These are phyloP conservation scores for Chrysosporium keratinophilum DNA, from an alignment of 2,329 filamentous ascomycete species.

Conservation along the genomic window DNA sequence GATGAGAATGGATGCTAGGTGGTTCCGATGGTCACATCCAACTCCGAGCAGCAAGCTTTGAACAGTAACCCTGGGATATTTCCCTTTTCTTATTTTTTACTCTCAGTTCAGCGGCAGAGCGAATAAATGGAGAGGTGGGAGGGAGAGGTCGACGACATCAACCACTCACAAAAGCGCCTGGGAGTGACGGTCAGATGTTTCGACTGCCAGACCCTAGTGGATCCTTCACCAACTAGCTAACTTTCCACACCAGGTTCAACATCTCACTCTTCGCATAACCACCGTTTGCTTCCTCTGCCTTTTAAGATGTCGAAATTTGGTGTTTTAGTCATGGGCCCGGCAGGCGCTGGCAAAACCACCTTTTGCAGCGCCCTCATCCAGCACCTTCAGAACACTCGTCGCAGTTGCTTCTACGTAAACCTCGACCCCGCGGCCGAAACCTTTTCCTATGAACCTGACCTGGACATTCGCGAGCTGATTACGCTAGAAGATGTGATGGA, in stretches of 20 bases:
- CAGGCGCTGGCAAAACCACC: conserved; percentile 92
- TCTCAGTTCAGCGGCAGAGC: neutral
- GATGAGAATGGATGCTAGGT: neutral
- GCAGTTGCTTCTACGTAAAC: conserved; percentile 96
- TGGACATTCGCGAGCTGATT: conserved; percentile 93
- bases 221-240: too few species aligned
- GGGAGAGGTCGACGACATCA: neutral
- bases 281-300: neutral
- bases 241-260: neutral
- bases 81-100: neutral
- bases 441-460: conserved; percentile 82
- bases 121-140: neutral
- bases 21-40: neutral
- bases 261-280: neutral
- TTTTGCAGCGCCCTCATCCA: conserved; percentile 92
- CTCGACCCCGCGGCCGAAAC: conserved; percentile 91
- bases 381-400: conserved; percentile 77
- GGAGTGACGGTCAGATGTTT: neutral
- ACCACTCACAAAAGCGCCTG: neutral
- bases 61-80: too few species aligned
- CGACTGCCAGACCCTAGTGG: too few species aligned
- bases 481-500: conserved; percentile 94
- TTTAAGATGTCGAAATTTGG: conserved; percentile 79
- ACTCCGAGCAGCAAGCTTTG: neutral
- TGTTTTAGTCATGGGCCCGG: conserved; percentile 89